Base-by-base conservation (phyloP, 75 land plant genomes). In the Picea sitchensis region DNA sequence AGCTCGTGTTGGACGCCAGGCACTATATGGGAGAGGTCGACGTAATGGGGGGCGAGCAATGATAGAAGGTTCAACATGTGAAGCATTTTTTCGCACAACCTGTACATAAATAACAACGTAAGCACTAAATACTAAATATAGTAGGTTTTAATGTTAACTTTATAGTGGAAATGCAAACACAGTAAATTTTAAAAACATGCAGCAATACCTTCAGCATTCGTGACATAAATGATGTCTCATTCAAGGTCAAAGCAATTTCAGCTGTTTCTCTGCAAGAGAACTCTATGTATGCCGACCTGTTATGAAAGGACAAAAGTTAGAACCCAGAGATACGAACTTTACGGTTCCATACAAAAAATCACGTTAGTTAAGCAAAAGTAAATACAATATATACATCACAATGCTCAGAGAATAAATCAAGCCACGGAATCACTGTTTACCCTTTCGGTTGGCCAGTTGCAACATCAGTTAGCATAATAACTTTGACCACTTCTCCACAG, bases 261-360 rank as follows among this genome's bases (percentile, higher is more conserved):
- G 94, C 95, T 54, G 93, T 87, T 21, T 96, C 99, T 85, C 88
- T 94, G 14, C 87, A 74, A 83, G 88, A 75, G 80, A 92, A 96
- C 80, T 96, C 99, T 18, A 96, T 89, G 87, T 88, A 96, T 3
- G 98, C 99, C 80, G 95, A 91, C 78, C 99, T 96, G 92, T 30
- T 79, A 38, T 8, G 56, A n/a, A 65, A 67, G 41, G 56, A 20
- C 71, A 80, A 2, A 21, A 7, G 26, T 79, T 61, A 79, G n/a
- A 47, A 30, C 15, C 9, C 26, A 59, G 17, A 47, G 3, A 59
- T 8, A 69, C 0, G 31, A 30, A 15, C 7, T 79, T 56, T 62
- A 14, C 51, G 47, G 15, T 64, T 80, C 63, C 31, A 15, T 23
- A n/a, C 26, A 47, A 3, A 17, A 57, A 17, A 56, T 5, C 41